phyloP scores from a whole-genome alignment of 2,329 filamentous ascomycete species.

The Alternaria consortialis region DNA sequence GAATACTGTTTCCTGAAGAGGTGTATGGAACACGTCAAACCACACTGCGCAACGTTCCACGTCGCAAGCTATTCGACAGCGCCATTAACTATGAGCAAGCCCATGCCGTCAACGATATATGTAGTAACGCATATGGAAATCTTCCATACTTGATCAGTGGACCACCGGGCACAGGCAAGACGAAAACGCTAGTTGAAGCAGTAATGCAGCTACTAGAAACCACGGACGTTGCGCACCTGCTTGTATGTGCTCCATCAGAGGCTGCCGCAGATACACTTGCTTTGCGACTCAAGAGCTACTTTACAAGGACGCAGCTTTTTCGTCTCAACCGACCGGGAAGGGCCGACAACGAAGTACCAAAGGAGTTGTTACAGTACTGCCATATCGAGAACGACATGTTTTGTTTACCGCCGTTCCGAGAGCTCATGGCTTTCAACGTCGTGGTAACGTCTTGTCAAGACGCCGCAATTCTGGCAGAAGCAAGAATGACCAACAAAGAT shows the following conservation, averaged over 20 bases:
- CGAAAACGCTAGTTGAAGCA: constrained; percentile 60
- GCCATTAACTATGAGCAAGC: constrained; percentile 60
- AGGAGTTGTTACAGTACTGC: constrained; percentile 51
- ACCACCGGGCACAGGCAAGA: constrained; percentile 63
- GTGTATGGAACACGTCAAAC: constrained; percentile 52
- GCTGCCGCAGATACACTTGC: constrained; percentile 57
- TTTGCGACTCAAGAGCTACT: constrained; percentile 49
- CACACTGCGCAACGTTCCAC: constrained; percentile 46
- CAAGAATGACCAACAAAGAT: constrained; percentile 55
- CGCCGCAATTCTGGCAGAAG: constrained; percentile 53
- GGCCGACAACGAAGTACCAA: constrained; percentile 55
- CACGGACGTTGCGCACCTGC: constrained; percentile 43
- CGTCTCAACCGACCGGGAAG: constrained; percentile 54
- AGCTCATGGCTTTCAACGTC: constrained; percentile 53
- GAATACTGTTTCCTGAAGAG: constrained; percentile 57
- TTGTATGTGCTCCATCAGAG: constrained; percentile 59
- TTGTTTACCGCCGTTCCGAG: constrained; percentile 51
- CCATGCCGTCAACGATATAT: constrained; percentile 56
- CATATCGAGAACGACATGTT: constrained; percentile 54
- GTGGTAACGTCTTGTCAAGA: constrained; percentile 56
- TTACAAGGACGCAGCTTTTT: constrained; percentile 52
- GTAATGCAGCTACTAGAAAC: constrained; percentile 47
- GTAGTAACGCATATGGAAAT: constrained; percentile 53
- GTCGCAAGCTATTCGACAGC: constrained; percentile 51
- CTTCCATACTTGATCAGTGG: constrained; percentile 60